Conservation (phyloP, 2,329 filamentous ascomycete species). For the Gyromitra esculenta region DNA sequence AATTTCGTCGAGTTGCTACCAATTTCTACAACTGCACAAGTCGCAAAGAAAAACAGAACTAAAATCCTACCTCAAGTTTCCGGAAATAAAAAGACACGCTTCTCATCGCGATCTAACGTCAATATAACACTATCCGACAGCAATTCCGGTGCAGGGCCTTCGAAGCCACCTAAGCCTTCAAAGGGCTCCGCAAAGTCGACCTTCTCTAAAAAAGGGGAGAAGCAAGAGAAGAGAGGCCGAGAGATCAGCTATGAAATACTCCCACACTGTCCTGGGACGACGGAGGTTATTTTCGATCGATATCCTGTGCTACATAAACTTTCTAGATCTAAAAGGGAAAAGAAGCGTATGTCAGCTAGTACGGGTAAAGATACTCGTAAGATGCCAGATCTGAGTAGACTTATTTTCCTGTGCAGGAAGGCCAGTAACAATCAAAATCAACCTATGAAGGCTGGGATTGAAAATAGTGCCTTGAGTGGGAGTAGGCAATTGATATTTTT, state of each 20-base stretch:
- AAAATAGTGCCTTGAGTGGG: conserved; percentile 25
- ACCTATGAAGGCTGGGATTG: conserved; percentile 12
- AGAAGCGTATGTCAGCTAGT: background rate
- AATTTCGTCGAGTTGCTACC: background rate
- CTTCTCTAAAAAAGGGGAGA: background rate
- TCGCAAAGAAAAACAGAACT: background rate
- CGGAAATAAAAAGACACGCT: conserved; percentile 18
- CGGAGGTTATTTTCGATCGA: conserved; percentile 43
- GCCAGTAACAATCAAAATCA: conserved; percentile 16
- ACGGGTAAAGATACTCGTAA: background rate
- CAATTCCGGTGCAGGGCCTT: background rate
- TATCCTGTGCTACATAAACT: conserved; percentile 30
- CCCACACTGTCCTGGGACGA: conserved; percentile 7
- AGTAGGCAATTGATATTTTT: conserved; percentile 34
- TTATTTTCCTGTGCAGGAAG: conserved; percentile 42
- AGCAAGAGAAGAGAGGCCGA: too few relatives aligned
- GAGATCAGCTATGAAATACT: conserved; percentile 13
- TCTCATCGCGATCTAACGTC: background rate
- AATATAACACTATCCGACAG: background rate
- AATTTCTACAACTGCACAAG: background rate
- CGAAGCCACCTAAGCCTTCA: background rate
- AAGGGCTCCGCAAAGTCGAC: background rate
- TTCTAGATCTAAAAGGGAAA: conserved; percentile 3
- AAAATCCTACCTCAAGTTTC: background rate
- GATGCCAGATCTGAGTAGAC: conserved; percentile 33